Evolutionary conservation across 1,284 basidiomycete species (phyloP).

Genomic region (Pyrrhoderma noxium): DNA sequence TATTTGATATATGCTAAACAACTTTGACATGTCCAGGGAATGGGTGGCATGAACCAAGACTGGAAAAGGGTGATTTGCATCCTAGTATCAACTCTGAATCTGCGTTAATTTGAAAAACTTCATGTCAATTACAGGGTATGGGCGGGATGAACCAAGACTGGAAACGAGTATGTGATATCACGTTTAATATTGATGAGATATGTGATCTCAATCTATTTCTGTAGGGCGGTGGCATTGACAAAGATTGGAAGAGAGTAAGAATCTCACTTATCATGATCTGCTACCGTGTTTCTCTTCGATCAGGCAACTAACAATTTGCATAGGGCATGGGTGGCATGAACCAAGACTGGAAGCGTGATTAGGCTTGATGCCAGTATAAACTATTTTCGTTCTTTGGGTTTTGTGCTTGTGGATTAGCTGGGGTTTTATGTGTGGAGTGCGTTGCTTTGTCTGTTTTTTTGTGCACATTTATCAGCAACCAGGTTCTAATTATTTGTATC

Average conservation of each 20-base stretch:
- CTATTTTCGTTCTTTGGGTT: constrained; percentile 1
- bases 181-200: too few relatives aligned
- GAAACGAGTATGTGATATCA: not conserved
- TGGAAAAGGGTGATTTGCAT: constrained; percentile 1
- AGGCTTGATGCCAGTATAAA: not conserved
- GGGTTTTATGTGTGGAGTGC: not conserved
- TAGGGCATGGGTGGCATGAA: constrained; percentile 7
- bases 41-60: constrained; percentile 11
- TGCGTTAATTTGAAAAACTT: too few relatives aligned
- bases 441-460: not conserved
- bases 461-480: too few relatives aligned
- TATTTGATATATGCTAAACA: too few relatives aligned
- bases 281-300: too few relatives aligned
- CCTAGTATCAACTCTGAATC: not conserved
- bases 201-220: too few relatives aligned
- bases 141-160: constrained; percentile 11
- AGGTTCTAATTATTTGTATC: too few relatives aligned
- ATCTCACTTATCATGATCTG: too few relatives aligned
- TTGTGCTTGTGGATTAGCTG: constrained; percentile 7
- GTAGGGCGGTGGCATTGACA: constrained; percentile 3
- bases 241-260: constrained; percentile 9
- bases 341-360: constrained; percentile 6
- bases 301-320: too few relatives aligned
- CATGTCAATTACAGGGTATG: constrained; percentile 5
- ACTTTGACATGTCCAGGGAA: not conserved